Conservation (phyloP, 2,329 filamentous ascomycete genomes). For the Venturia effusa region DNA sequence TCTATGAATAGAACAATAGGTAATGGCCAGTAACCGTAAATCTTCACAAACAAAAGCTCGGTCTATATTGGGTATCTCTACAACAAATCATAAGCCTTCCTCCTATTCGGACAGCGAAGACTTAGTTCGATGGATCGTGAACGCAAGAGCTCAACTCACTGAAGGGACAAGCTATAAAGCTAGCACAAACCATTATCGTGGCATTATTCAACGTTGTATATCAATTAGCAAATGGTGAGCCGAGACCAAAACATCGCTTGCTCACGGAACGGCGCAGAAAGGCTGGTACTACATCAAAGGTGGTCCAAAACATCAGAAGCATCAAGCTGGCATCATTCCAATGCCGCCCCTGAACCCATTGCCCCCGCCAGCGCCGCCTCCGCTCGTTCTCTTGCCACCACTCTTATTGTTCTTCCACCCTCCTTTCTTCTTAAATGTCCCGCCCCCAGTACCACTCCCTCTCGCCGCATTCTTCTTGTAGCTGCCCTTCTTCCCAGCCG, state of each 20-base stretch:
- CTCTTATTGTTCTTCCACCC: background rate
- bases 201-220: background rate
- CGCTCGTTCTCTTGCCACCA: constrained; percentile 8
- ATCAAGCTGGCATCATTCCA: constrained; percentile 29
- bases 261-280: background rate
- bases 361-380: constrained; percentile 6
- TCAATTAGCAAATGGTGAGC: background rate
- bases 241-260: background rate
- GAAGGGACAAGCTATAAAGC: too few species aligned
- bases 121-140: too few species aligned
- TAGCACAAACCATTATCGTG: too few species aligned
- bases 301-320: background rate
- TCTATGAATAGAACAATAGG: too few species aligned
- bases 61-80: too few species aligned
- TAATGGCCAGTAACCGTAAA: too few species aligned
- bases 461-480: constrained; percentile 4
- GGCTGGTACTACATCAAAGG: background rate
- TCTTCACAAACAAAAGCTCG: too few species aligned
- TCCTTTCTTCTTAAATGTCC: background rate
- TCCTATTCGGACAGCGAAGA: too few species aligned
- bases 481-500: background rate
- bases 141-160: too few species aligned
- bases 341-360: constrained; percentile 16
- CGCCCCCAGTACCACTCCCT: background rate
- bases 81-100: too few species aligned